These are phyloP conservation scores for Solanum hybrid DNA, from an alignment of 305 asterid species.

Conservation along the genomic window DNA sequence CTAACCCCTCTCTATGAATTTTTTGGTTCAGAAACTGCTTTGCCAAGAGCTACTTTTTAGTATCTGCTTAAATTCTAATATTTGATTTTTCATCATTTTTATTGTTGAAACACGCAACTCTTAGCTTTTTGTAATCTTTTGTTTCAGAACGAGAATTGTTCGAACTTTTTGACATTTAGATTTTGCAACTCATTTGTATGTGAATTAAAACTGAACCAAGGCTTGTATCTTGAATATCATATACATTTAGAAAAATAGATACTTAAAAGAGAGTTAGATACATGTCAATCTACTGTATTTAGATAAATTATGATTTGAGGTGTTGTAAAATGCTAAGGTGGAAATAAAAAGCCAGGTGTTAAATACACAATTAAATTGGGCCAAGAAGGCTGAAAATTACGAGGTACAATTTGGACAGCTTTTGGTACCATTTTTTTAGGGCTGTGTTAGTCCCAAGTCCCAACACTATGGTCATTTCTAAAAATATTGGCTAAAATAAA, in stretches of 20 bases:
- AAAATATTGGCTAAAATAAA: too few species aligned
- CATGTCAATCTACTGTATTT: too few species aligned
- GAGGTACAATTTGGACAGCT: not conserved
- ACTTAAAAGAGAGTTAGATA: too few species aligned
- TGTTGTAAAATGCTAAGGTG: not conserved
- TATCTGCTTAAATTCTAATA: too few species aligned
- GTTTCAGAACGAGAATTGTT: not conserved
- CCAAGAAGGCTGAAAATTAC: not conserved
- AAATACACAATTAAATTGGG: not conserved
- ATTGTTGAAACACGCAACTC: not conserved
- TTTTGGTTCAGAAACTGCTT: not conserved
- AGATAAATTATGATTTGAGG: not conserved
- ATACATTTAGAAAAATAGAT: too few species aligned
- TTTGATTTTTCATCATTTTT: not conserved
- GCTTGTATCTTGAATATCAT: not conserved
- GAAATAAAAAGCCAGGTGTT: not conserved
- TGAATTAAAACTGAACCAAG: not conserved
- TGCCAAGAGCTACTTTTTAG: not conserved
- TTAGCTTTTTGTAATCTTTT: not conserved
- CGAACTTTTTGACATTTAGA: not conserved
- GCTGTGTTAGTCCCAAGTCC: not conserved
- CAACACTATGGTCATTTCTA: too few species aligned
- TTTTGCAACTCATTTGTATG: not conserved
- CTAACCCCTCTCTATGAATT: not conserved
- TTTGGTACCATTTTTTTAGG: not conserved